Conservation (phyloP, 345 rosid genomes). For the Citrus sp. region DNA sequence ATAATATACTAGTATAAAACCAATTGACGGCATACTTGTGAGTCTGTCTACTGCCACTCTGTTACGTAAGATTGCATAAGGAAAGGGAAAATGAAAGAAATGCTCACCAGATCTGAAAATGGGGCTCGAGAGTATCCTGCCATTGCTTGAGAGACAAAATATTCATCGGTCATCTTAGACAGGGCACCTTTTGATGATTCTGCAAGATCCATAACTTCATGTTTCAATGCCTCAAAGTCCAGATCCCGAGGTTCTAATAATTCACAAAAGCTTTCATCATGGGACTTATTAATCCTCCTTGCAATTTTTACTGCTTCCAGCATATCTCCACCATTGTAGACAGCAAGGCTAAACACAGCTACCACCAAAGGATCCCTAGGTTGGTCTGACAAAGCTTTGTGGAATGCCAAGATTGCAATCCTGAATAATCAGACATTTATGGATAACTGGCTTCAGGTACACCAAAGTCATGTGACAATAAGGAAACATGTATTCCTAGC, state of each 20-base stretch:
- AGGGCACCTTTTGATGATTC: slow-evolving; percentile 46
- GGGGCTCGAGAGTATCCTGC: slow-evolving; percentile 70
- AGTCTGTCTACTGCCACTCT: neutral
- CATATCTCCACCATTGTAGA: slow-evolving; percentile 77
- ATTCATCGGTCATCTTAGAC: slow-evolving; percentile 54
- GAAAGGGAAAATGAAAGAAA: neutral
- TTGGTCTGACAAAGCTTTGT: slow-evolving; percentile 60
- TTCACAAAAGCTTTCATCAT: slow-evolving; percentile 51
- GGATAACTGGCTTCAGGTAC: neutral
- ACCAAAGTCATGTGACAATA: neutral
- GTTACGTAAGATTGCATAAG: neutral
- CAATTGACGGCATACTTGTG: neutral
- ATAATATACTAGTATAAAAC: neutral
- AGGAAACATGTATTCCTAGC: neutral
- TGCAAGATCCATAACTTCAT: slow-evolving; percentile 69
- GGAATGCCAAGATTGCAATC: slow-evolving; percentile 81
- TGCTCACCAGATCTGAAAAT: slow-evolving; percentile 66
- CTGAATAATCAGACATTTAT: slow-evolving; percentile 31
- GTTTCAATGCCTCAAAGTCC: slow-evolving; percentile 26
- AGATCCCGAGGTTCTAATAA: slow-evolving; percentile 34
- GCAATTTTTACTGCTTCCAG: slow-evolving; percentile 63
- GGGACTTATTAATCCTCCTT: slow-evolving; percentile 44
- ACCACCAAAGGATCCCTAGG: slow-evolving; percentile 77
- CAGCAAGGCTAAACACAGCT: slow-evolving; percentile 75
- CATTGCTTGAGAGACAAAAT: slow-evolving; percentile 64